Base-by-base conservation (phyloP, 352 stramenopile species). In the Phytophthora foliorum region DNA sequence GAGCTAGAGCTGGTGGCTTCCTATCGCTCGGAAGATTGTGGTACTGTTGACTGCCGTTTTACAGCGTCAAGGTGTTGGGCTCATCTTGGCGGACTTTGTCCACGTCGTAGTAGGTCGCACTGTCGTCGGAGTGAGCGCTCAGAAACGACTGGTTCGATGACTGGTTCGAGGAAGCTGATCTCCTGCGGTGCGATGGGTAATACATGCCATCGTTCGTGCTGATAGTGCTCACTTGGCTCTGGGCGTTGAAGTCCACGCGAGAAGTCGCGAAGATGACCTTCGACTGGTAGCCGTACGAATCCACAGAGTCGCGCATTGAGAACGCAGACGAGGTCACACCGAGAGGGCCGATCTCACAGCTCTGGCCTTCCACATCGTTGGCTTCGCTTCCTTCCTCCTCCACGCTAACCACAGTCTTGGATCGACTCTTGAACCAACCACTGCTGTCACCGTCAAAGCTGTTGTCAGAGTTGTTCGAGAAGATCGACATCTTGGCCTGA, bases 81-180 rank as follows among this genome's bases (percentile, higher is more conserved):
- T 66, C 53, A n/a, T 72, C 57, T 11, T 49, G 36, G 25, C 46
- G 62, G 6, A 56, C 50, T 50, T 67, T 78, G 29, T 78, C 60
- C 24, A 60, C 51, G 25, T 89, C 78, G 63, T 89, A 87, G 45
- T 87, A 91, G 8, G 64, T 80, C 10, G 72, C 64, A 22, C 87
- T 88, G 42, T 91, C 83, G 27, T 91, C 78, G 2, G 85, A 93
- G 4, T 78, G 80, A 50, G 76, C 67, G 48, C 85, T 93, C 32
- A 88, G 46, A 24, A 84, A 78, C 14, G 84, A 92, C 45, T 80
- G 67, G 61, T 86, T 69, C 36, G 84, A 84, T 32, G 82, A 93
- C 32, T 76, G 72, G 57, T 84, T 67, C 39, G 82, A 87, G 27
- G 81, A 75, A 24, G 36, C 54, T 25, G 72, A 81, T 61, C 80